These are phyloP conservation scores for Pisolithus orientalis DNA, from an alignment of 768 basidiomycete genomes.

Conservation along the genomic window DNA sequence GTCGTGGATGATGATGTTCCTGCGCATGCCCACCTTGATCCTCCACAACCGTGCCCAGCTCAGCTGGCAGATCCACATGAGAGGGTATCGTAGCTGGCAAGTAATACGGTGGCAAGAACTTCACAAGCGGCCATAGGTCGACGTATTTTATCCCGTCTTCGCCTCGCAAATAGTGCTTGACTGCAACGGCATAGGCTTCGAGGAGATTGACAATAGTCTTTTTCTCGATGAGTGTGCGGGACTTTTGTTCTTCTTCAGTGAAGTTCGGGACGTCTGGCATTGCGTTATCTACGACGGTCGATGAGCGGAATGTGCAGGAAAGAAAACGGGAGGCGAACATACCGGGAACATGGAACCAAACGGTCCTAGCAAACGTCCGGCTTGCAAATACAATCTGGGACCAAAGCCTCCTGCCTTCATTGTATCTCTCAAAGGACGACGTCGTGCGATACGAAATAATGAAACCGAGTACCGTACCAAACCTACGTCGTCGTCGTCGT, in stretches of 20 bases:
- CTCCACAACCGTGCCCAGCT: background rate
- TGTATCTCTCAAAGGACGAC: conserved; percentile 70
- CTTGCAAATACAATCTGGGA: conserved; percentile 53
- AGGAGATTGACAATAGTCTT: conserved; percentile 63
- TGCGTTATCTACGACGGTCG: conserved; percentile 13
- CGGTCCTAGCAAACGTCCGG: conserved; percentile 52
- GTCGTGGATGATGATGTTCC: background rate
- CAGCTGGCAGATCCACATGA: conserved; percentile 20
- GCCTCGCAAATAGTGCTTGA: conserved; percentile 67
- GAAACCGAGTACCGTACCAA: conserved; percentile 68
- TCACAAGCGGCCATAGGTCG: conserved; percentile 64
- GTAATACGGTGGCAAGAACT: conserved; percentile 63
- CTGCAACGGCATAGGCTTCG: conserved; percentile 58
- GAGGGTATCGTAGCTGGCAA: conserved; percentile 47
- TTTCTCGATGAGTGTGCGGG: conserved; percentile 54
- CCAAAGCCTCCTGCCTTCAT: conserved; percentile 66
- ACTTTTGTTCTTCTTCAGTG: conserved; percentile 31
- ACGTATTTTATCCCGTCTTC: conserved; percentile 32
- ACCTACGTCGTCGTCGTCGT: conserved; percentile 28
- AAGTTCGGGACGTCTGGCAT: conserved; percentile 15
- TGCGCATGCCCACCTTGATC: background rate
- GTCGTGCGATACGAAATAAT: conserved; percentile 68
- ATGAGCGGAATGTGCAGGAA: conserved; percentile 16
- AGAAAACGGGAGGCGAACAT: conserved; percentile 18
- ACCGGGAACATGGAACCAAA: conserved; percentile 69